Evolutionary conservation across 768 basidiomycete genomes (phyloP), one percentile per base, ranked within the genome.

Genomic region (Boletus edulis): DNA sequence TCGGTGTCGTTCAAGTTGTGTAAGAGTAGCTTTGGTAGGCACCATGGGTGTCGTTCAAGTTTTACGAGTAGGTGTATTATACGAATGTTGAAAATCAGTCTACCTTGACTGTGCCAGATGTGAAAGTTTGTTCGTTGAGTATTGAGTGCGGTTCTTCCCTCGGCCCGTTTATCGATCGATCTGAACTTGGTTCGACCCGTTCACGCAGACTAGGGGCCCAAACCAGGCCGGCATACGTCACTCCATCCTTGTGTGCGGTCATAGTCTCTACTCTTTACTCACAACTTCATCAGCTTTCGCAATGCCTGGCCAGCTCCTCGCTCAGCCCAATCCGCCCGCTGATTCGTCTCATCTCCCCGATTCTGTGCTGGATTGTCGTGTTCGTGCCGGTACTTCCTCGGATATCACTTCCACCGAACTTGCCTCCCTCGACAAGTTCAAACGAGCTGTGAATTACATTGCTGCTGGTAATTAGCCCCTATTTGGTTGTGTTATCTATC

Each of bases 271-370:
- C 34, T 34, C 13, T 34, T 12, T 34, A 35, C 34, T 34, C 13
- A 1, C 34, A 34, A 34, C 34, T 12, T 2, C 12, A n/a, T n/a
- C 37, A n/a, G n/a, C 8, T n/a, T 39, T 39, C n/a, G 17, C 52
- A 7, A 86, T 87, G 86, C 83, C 85, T 67, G 83, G 67, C 27
- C 84, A 86, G 61, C 67, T 70, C 38, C 73, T 86, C 42, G 71
- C 71, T n/a, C 74, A 80, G 62, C 76, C 86, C 39, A 87, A 88
- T 58, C 87, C 89, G 4, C 82, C 85, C 48, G 75, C 89, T 5
- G 88, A 88, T 52, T 73, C 83, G 2, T 91, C 89, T 32, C 78
- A 75, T 29, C 78, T 92, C 40, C 81, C 87, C 0, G 81, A 86
- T 37, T 70, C 78, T 12, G 62, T 87, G 46, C 73, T 82, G 22